Evolutionary conservation across 495 filamentous ascomycete genomes (phyloP).

Genomic region (Chaetomium cochliodes): DNA sequence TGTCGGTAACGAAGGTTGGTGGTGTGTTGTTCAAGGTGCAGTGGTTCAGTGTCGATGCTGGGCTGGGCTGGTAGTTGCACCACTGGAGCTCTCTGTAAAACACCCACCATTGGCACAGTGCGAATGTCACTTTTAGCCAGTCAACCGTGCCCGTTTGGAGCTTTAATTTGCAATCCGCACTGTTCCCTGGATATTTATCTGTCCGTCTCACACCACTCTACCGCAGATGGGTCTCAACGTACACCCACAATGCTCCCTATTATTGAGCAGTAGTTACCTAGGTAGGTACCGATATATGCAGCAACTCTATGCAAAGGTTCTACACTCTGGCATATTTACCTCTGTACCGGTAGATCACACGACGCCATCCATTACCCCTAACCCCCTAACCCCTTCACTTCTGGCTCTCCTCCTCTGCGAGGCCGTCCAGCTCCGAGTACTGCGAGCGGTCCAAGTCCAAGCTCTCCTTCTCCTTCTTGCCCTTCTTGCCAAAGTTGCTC

Average conservation of each 20-base stretch:
- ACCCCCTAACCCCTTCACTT: slow-evolving; percentile 11
- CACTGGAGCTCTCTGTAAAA: slow-evolving; percentile 8
- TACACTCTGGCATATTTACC: slow-evolving; percentile 14
- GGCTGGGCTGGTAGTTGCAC: not conserved
- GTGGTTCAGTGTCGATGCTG: not conserved
- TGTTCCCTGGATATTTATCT: not conserved
- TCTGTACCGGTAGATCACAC: not conserved
- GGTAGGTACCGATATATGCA: not conserved
- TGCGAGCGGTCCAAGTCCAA: slow-evolving; percentile 45
- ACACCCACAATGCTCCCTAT: not conserved
- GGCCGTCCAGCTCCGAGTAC: slow-evolving; percentile 26
- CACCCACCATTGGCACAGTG: not conserved
- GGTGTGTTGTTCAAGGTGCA: slow-evolving; percentile 1
- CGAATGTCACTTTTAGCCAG: not conserved
- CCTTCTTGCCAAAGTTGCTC: slow-evolving; percentile 48
- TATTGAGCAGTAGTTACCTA: not conserved
- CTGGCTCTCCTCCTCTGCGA: slow-evolving; percentile 20
- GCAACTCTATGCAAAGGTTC: slow-evolving; percentile 16
- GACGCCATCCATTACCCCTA: not conserved
- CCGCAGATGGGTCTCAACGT: not conserved
- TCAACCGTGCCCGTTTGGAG: no score
- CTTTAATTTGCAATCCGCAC: not conserved
- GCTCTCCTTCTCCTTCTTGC: slow-evolving; percentile 51
- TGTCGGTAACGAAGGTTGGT: not conserved
- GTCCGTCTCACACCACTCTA: not conserved